phyloP scores from a whole-genome alignment of 441 rosid genomes.

The Arabidopsis lyrata region DNA sequence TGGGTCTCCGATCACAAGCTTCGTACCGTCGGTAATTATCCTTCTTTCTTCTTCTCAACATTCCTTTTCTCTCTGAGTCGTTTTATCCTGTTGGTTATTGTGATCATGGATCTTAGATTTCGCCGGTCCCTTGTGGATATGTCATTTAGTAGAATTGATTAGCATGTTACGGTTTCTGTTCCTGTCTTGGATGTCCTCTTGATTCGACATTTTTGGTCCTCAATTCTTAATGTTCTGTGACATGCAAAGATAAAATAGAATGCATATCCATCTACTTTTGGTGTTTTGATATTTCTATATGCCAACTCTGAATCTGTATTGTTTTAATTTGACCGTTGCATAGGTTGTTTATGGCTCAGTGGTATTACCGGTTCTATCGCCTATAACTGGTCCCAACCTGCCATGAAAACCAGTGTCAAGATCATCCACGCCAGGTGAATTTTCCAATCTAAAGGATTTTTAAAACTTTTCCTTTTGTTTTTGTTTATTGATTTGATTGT shows the following conservation, averaged over 20 bases:
- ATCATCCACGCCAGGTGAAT: conserved; percentile 37
- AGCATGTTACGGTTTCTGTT: background rate
- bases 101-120: conserved; percentile 8
- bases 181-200: background rate
- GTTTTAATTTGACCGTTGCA: background rate
- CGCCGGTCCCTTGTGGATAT: background rate
- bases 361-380: conserved; percentile 78
- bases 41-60: background rate
- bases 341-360: conserved; percentile 81
- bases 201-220: background rate
- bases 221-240: background rate
- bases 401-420: conserved; percentile 43
- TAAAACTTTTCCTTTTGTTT: background rate
- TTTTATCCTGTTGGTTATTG: background rate
- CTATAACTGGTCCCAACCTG: conserved; percentile 86
- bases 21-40: conserved; percentile 66
- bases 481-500: background rate
- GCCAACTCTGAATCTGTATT: background rate
- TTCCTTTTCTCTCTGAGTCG: background rate
- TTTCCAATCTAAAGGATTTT: background rate
- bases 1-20: conserved; percentile 85
- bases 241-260: conserved; percentile 11
- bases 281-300: background rate
- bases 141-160: background rate
- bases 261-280: conserved; percentile 4